Evolutionary conservation across 2,329 filamentous ascomycete species (phyloP).

Genomic region (Colletotrichum neosansevieriae): DNA sequence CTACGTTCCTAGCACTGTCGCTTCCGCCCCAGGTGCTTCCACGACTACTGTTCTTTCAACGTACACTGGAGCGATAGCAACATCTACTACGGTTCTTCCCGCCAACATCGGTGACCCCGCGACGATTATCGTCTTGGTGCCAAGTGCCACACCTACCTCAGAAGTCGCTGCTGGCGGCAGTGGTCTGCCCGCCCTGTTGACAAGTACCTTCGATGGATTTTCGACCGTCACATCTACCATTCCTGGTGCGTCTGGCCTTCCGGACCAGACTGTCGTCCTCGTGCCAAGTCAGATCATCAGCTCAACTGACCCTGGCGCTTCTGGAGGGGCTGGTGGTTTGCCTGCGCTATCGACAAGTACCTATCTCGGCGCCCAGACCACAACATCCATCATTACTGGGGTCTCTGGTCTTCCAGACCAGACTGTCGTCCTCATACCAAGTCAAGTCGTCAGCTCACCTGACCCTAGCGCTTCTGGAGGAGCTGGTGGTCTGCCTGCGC

Average conservation of each 20-base stretch:
- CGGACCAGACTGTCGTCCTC: not conserved
- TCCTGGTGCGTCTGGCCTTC: not conserved
- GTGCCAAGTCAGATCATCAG: not conserved
- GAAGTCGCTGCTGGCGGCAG: not conserved
- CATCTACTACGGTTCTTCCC: constrained; percentile 31
- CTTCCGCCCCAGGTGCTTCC: not conserved
- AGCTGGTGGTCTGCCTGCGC: not conserved
- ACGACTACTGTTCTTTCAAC: constrained; percentile 27
- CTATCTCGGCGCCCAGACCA: not conserved
- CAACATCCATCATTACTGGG: not conserved
- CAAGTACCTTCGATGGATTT: not conserved
- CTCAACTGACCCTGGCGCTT: too few species aligned
- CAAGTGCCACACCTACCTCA: constrained; percentile 9
- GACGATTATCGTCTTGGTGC: constrained; percentile 30
- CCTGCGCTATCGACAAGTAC: not conserved
- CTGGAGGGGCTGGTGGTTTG: not conserved
- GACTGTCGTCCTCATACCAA: not conserved
- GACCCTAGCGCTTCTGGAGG: too few species aligned
- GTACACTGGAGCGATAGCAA: constrained; percentile 19
- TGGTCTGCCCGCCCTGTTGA: not conserved
- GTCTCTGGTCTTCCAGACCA: not conserved
- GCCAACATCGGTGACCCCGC: constrained; percentile 23
- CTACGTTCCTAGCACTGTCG: constrained; percentile 13
- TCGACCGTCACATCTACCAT: not conserved
- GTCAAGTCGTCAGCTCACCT: not conserved